Base-by-base conservation (phyloP, 129 eudicot species). In the Artemisia argyi region DNA sequence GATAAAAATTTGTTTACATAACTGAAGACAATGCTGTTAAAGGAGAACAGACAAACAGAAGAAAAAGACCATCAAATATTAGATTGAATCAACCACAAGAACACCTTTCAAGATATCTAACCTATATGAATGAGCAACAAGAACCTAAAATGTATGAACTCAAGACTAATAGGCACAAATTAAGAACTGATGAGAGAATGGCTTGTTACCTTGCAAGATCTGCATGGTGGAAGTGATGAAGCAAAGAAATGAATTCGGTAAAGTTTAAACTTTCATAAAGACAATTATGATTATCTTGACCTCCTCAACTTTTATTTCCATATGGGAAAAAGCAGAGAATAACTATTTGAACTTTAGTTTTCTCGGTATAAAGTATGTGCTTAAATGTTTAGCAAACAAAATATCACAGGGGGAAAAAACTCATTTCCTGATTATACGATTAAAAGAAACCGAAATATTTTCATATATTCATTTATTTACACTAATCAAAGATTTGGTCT, bases 251-350 rank as follows among this genome's bases (percentile, higher is more conserved):
- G 50, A 66, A 49, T 7, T 67, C 10, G 26, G 42, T 58, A 75
- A 72, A 65, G 69, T 65, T 76, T 66, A 14, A 69, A 73, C 80
- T 76, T 57, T 64, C 28, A 19, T 55, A 18, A 77, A 55, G 67
- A 55, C 46, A 30, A 32, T 48, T 75, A 24, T 8, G 60, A 66
- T 19, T 24, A 66, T 66, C 60, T 63, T 53, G 65, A 51, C 68
- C 73, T 60, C 52, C 24, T 62, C 55, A 5, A 64, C 74, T 69
- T 65, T 66, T 39, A 39, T 39, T 59, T 57, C 19, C 55, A 50
- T 22, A 57, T 60, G 39, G 30, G 22, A 66, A 68, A 78, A 79
- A 75, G 82, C 82, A 72, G 76, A 71, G 73, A 59, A 72, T 66
- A 53, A 61, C 58, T 76, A 52, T 47, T 72, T 63, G 72, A 71